These are phyloP conservation scores for Penicillium sp. DNA, from an alignment of 2,329 filamentous ascomycete genomes.

Conservation along the genomic window DNA sequence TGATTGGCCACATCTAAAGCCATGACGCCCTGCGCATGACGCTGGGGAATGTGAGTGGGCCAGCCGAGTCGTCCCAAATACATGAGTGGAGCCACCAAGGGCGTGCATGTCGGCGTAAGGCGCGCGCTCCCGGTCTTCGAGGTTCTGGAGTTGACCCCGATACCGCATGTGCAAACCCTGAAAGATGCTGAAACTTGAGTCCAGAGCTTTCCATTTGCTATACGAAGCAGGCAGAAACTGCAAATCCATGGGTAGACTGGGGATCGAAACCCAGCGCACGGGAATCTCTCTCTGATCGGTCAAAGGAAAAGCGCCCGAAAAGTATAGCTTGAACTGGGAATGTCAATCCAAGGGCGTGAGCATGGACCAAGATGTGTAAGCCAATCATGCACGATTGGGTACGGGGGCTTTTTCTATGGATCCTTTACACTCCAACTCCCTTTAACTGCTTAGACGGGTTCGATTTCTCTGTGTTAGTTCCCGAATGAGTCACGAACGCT, in stretches of 20 bases:
- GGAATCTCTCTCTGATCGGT: neutral
- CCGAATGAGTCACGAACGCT: neutral
- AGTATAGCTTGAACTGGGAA: slow-evolving; percentile 5
- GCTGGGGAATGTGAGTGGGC: slow-evolving; percentile 13
- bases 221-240: neutral
- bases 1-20: slow-evolving; percentile 16
- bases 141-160: neutral
- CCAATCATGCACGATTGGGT: slow-evolving; percentile 1
- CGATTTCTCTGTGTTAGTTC: neutral
- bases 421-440: neutral
- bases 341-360: slow-evolving; percentile 27
- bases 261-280: too few relatives aligned
- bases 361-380: slow-evolving; percentile 5
- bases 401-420: neutral
- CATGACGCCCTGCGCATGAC: slow-evolving; percentile 1
- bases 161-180: neutral
- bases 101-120: slow-evolving; percentile 24
- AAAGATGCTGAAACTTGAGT: neutral
- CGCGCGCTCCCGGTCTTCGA: slow-evolving; percentile 11
- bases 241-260: neutral
- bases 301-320: neutral
- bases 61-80: neutral
- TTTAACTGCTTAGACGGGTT: neutral
- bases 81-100: slow-evolving; percentile 22
- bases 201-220: neutral